These are phyloP conservation scores for Ophiostoma himal-ulmi DNA, from an alignment of 2,329 filamentous ascomycete genomes.

Conservation along the genomic window DNA sequence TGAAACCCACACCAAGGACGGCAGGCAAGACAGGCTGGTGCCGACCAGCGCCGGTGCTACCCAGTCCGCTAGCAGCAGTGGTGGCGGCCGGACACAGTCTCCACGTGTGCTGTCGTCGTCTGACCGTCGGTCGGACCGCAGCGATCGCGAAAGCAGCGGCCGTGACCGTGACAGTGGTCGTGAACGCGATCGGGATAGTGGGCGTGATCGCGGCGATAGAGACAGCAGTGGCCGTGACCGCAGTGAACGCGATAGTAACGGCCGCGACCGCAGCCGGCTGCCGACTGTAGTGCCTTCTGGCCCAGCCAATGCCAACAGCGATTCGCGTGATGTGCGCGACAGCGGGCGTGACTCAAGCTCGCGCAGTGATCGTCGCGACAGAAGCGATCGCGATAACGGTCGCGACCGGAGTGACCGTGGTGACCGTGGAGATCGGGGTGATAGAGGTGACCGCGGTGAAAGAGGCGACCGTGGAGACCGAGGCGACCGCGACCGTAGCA, in stretches of 20 bases:
- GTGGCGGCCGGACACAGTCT: slow-evolving; percentile 39
- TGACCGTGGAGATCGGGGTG: slow-evolving; percentile 1
- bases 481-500: slow-evolving; percentile 17
- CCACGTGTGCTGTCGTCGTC: slow-evolving; percentile 38
- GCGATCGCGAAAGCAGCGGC: slow-evolving; percentile 39
- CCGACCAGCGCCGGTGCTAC: not conserved
- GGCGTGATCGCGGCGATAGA: slow-evolving; percentile 31
- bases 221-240: slow-evolving; percentile 37
- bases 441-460: slow-evolving; percentile 7
- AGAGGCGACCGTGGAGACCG: slow-evolving; percentile 14
- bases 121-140: slow-evolving; percentile 36
- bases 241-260: slow-evolving; percentile 32
- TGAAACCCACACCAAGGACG: slow-evolving; percentile 37
- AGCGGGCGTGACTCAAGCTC: not conserved
- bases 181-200: slow-evolving; percentile 27
- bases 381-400: not conserved
- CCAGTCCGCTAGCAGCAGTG: not conserved
- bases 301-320: slow-evolving; percentile 8
- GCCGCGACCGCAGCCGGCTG: slow-evolving; percentile 35
- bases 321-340: not conserved
- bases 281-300: not conserved
- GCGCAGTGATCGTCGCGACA: slow-evolving; percentile 33
- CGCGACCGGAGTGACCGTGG: slow-evolving; percentile 11
- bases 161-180: slow-evolving; percentile 30
- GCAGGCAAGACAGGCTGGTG: not conserved